These are phyloP conservation scores for Przewalskia tangutica DNA, from an alignment of 257 asterid genomes.

Conservation along the genomic window DNA sequence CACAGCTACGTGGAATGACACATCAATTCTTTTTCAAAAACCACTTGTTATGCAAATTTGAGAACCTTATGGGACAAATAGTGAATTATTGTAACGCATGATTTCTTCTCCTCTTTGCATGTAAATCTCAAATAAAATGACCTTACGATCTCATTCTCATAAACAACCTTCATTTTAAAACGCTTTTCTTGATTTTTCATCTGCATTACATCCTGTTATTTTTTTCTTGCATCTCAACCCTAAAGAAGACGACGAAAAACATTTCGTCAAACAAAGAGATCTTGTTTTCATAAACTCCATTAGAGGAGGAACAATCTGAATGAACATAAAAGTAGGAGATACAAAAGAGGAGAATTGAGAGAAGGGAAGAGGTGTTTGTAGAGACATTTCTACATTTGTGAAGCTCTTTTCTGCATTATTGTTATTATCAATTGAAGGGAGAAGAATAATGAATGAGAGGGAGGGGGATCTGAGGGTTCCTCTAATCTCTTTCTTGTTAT, in stretches of 20 bases:
- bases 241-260: background rate
- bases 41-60: background rate
- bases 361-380: background rate
- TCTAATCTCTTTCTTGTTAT: slow-evolving; percentile 39
- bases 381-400: background rate
- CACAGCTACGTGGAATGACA: too few relatives aligned
- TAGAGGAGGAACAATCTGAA: background rate
- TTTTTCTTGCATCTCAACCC: background rate
- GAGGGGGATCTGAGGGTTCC: slow-evolving; percentile 60
- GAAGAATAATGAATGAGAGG: slow-evolving; percentile 27
- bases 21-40: background rate
- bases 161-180: background rate
- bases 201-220: background rate
- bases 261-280: background rate
- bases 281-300: background rate
- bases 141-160: background rate
- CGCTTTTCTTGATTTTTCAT: background rate
- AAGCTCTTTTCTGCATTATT: background rate
- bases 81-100: background rate
- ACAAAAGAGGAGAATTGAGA: background rate
- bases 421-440: background rate
- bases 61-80: background rate
- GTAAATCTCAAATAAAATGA: background rate
- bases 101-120: background rate
- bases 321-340: background rate